phyloP scores from a whole-genome alignment of 176 grass and related monocot species.

The Lolium perenne region DNA sequence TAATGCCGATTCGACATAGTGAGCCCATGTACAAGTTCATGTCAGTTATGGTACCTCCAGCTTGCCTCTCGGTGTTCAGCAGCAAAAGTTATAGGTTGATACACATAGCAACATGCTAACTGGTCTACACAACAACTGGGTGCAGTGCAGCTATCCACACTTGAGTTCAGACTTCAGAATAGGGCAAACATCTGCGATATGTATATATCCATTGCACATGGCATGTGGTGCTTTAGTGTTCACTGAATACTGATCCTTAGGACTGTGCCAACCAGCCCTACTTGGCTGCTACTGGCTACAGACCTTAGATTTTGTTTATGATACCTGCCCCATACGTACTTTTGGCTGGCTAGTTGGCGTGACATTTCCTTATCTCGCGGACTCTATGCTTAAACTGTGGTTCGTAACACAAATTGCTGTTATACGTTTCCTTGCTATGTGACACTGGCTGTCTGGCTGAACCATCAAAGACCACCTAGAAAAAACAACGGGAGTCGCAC shows the following conservation, averaged over 20 bases:
- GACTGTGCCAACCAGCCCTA: not conserved
- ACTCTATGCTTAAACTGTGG: not conserved
- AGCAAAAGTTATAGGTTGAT: not conserved
- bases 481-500: not conserved
- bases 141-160: not conserved
- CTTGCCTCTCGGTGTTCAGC: not conserved
- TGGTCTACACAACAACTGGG: not conserved
- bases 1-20: no score
- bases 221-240: slow-evolving; percentile 35
- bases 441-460: slow-evolving; percentile 1
- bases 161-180: not conserved
- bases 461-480: not conserved
- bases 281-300: not conserved
- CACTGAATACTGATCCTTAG: slow-evolving; percentile 1
- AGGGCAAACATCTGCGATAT: not conserved
- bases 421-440: not conserved
- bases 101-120: not conserved
- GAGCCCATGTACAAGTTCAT: not conserved
- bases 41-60: not conserved
- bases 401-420: not conserved
- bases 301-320: not conserved
- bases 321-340: not conserved
- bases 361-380: not conserved
- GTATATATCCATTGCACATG: not conserved
- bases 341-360: not conserved